Conservation (phyloP, 169 alveolate genomes). For the Plasmodium gonderi region DNA sequence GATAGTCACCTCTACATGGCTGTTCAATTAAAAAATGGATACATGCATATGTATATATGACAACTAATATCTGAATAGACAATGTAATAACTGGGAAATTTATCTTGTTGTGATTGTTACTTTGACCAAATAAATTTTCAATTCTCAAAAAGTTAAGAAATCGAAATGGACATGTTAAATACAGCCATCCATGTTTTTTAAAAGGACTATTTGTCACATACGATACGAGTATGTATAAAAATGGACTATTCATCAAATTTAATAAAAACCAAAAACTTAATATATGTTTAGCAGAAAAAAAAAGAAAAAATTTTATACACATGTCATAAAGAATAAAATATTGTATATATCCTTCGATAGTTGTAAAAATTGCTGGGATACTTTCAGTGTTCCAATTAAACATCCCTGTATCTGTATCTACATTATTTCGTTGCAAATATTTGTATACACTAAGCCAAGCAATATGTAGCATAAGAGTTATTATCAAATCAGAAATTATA, state of each 20-base stretch:
- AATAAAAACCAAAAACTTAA: conserved; percentile 65
- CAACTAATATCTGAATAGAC: conserved; percentile 39
- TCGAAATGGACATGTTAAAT: conserved; percentile 64
- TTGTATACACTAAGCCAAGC: conserved; percentile 53
- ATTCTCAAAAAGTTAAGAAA: conserved; percentile 59
- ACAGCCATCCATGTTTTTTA: conserved; percentile 28
- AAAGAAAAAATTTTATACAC: conserved; percentile 43
- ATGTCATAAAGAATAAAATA: conserved; percentile 46
- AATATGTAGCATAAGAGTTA: conserved; percentile 12
- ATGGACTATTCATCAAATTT: conserved; percentile 57
- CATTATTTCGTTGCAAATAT: conserved; percentile 20
- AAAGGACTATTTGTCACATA: background rate
- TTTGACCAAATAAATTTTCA: conserved; percentile 42
- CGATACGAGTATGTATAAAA: conserved; percentile 53
- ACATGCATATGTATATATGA: conserved; percentile 72
- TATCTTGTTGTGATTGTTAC: conserved; percentile 22
- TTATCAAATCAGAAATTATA: conserved; percentile 47
- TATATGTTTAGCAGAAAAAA: conserved; percentile 37
- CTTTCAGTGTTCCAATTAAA: conserved; percentile 65
- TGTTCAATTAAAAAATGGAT: conserved; percentile 61
- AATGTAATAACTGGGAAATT: conserved; percentile 35
- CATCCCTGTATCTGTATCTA: conserved; percentile 40
- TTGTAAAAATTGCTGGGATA: conserved; percentile 32
- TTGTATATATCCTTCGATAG: conserved; percentile 66
- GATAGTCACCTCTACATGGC: conserved; percentile 52